phyloP scores from a whole-genome alignment of 2,329 filamentous ascomycete species.

The Didymella glomerata region DNA sequence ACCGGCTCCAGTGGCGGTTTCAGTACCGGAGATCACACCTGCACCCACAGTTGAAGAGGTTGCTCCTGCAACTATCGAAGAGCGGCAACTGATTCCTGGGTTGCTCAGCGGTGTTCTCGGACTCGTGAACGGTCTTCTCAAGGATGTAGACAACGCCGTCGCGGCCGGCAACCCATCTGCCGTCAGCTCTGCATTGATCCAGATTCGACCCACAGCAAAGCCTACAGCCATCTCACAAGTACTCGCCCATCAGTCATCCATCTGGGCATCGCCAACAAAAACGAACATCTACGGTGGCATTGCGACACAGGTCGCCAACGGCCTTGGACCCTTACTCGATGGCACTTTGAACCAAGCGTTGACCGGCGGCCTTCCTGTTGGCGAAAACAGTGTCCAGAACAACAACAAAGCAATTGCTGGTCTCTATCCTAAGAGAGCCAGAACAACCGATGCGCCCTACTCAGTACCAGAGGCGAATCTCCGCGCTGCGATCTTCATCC shows the following conservation, averaged over 20 bases:
- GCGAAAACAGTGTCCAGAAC: conserved; percentile 37
- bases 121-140: conserved; percentile 22
- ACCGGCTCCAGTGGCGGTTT: conserved; percentile 13
- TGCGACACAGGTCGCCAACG: conserved; percentile 35
- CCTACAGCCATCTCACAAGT: conserved; percentile 30
- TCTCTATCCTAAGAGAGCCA: conserved; percentile 51
- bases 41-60: conserved; percentile 14
- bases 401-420: conserved; percentile 29
- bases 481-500: conserved; percentile 63
- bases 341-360: conserved; percentile 27
- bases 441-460: conserved; percentile 58
- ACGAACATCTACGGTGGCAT: conserved; percentile 29
- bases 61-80: conserved; percentile 14
- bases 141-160: conserved; percentile 26
- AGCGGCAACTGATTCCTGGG: conserved; percentile 26
- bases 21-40: conserved; percentile 10
- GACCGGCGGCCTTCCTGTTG: conserved; percentile 24
- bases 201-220: conserved; percentile 26
- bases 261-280: conserved; percentile 31
- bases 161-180: conserved; percentile 23
- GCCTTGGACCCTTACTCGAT: conserved; percentile 28
- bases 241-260: conserved; percentile 15
- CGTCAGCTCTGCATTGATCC: conserved; percentile 24
- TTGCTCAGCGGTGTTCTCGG: conserved; percentile 20
- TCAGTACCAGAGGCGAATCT: conserved; percentile 57